These are phyloP conservation scores for Lactarius trivialis DNA, from an alignment of 768 basidiomycete genomes.

Conservation along the genomic window DNA sequence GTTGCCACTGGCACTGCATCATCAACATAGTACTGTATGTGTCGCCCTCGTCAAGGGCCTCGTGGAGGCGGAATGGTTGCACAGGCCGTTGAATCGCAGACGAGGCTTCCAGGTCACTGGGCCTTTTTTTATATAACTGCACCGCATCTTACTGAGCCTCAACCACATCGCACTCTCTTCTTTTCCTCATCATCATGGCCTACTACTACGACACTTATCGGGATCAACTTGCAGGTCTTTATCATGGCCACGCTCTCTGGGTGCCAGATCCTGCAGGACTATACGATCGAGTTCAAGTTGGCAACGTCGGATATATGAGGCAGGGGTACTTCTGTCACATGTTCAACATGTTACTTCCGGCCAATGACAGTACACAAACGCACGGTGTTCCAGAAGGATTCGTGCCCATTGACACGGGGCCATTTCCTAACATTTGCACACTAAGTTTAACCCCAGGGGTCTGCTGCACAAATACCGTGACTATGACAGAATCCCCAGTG, in stretches of 20 bases:
- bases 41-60: too few relatives aligned
- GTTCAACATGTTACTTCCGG: slow-evolving; percentile 17
- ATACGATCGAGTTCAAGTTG: slow-evolving; percentile 19
- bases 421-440: slow-evolving; percentile 8
- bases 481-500: too few relatives aligned
- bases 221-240: slow-evolving; percentile 3
- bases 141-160: too few relatives aligned
- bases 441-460: background rate
- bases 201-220: slow-evolving; percentile 11
- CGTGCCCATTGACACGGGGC: slow-evolving; percentile 8
- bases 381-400: slow-evolving; percentile 4
- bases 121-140: too few relatives aligned
- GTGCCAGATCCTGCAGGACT: slow-evolving; percentile 16
- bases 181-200: background rate
- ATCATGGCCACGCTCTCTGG: slow-evolving; percentile 17
- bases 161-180: too few relatives aligned
- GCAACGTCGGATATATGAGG: slow-evolving; percentile 22
- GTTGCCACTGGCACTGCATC: too few relatives aligned
- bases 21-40: too few relatives aligned
- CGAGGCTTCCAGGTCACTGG: too few relatives aligned
- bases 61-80: too few relatives aligned
- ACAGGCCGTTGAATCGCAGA: too few relatives aligned
- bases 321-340: slow-evolving; percentile 18
- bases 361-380: background rate
- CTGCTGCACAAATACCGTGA: slow-evolving; percentile 2